Base-by-base conservation (phyloP, 495 filamentous ascomycete species). In the Hyaloscypha finlandica region DNA sequence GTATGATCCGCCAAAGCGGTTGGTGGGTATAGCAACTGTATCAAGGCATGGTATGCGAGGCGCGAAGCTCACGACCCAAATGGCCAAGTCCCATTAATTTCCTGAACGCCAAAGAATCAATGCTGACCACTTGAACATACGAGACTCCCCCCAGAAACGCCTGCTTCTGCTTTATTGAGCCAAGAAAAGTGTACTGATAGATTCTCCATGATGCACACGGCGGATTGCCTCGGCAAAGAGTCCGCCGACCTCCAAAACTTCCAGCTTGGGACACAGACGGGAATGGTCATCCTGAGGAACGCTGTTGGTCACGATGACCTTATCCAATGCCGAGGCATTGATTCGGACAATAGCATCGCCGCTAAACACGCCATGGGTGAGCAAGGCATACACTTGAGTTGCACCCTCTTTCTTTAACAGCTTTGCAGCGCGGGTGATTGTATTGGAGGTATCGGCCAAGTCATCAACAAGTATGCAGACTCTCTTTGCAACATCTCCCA, bases 151-250 rank as follows among this genome's bases (percentile, higher is more conserved):
- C 12, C 30, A 59, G 37, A 68, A 72, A 69, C 55, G 60, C 66
- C 65, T 59, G 42, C 57, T 57, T 20, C 45, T 68, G 82, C 83
- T 90, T 77, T 48, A 48, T 48, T 96, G 92, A 72, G 95, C 92
- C 80, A 95, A 92, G 79, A 99, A 97, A 62, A 99, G 86, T 61
- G 95, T 92, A 77, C 93, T 97, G 79, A 99, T 97, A 72, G 93
- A 97, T 81, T 99, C 95, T 65, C 95, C 95, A 79, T 98, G 94
- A 78, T 98, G 95, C 60, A 99, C 96, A 54, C 95, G 86, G 59
- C 95, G 90, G 75, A 99, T 97, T 20, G 95, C 95, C 88, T 99
- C 95, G 53, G 91, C 96, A 80, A 99, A 99, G 68, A 98, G 89
- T 67, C 90, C 86, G 35, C 93, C 90, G 61, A 99, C 90, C 70